Conservation (phyloP, 2,329 filamentous ascomycete species). For the Epicoccum nigrum region DNA sequence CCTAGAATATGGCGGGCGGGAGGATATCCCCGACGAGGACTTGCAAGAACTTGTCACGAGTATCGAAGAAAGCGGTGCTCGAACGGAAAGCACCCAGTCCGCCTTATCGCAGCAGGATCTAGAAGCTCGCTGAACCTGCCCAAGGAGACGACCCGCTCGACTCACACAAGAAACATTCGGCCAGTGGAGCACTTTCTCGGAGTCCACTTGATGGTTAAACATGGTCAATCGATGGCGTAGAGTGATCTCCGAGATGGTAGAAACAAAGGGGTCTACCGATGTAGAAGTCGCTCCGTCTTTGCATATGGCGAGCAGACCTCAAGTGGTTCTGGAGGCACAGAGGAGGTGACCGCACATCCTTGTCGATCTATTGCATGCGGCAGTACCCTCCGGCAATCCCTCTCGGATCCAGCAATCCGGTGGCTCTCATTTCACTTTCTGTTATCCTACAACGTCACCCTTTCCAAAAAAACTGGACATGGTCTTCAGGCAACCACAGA, state of each 20-base stretch:
- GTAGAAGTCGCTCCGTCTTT: slow-evolving; percentile 8
- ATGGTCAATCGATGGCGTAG: not conserved
- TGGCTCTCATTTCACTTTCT: slow-evolving; percentile 2
- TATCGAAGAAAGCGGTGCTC: slow-evolving; percentile 24
- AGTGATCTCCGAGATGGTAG: not conserved
- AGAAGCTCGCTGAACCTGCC: slow-evolving; percentile 5
- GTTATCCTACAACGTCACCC: slow-evolving; percentile 10
- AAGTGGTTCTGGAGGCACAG: slow-evolving; percentile 11
- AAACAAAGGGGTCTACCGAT: slow-evolving; percentile 9
- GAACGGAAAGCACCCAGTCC: slow-evolving; percentile 4
- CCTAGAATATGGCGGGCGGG: slow-evolving; percentile 33
- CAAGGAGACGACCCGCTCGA: not conserved
- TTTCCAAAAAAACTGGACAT: not conserved
- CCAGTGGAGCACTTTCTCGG: not conserved
- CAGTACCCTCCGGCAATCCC: not conserved
- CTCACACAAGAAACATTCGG: not conserved
- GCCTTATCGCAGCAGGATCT: slow-evolving; percentile 21
- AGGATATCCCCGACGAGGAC: slow-evolving; percentile 16
- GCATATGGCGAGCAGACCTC: slow-evolving; percentile 16
- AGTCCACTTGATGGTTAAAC: not conserved
- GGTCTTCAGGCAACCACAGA: slow-evolving; percentile 4
- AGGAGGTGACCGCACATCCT: slow-evolving; percentile 8
- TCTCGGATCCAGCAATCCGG: not conserved
- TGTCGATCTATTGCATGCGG: slow-evolving; percentile 4
- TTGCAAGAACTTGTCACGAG: slow-evolving; percentile 22